Percentiles rank a stretch among this genome's conserved stretches.
phyloP scores from a whole-genome alignment of 805 yeast species.

The Cephaloascus albidus region DNA sequence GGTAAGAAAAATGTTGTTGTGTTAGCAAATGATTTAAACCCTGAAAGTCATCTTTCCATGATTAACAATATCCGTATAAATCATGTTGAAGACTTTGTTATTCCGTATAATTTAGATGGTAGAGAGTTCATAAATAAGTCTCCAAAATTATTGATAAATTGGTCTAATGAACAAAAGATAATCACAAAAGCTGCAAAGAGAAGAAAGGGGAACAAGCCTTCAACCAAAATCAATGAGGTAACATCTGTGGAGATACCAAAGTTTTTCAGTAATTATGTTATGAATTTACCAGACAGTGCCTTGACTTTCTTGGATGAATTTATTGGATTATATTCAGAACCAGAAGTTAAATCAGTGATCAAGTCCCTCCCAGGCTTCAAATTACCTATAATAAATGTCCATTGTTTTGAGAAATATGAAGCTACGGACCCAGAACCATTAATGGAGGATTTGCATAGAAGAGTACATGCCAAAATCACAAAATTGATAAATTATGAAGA shows the following conservation, averaged over 20 bases:
- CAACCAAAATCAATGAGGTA: constrained; percentile 7
- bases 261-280: constrained; percentile 65
- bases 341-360: constrained; percentile 23
- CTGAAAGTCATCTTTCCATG: constrained; percentile 70
- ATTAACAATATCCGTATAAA: constrained; percentile 54
- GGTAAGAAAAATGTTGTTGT: constrained; percentile 76
- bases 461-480: constrained; percentile 47
- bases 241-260: constrained; percentile 34
- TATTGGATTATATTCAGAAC: constrained; percentile 55
- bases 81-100: constrained; percentile 50
- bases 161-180: constrained; percentile 23
- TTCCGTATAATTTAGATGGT: constrained; percentile 71
- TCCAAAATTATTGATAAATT: constrained; percentile 39
- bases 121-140: constrained; percentile 65
- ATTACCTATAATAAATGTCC: constrained; percentile 75
- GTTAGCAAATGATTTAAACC: constrained; percentile 89
- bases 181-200: constrained; percentile 28
- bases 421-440: constrained; percentile 67
- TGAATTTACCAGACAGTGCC: constrained; percentile 95
- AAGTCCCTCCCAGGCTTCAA: constrained; percentile 34
- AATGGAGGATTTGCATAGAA: constrained; percentile 52
- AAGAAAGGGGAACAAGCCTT: constrained; percentile 23
- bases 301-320: constrained; percentile 72
- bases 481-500: constrained; percentile 35
- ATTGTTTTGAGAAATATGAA: constrained; percentile 87